Conservation (phyloP, 805 yeast genomes). For the Lachancea nothofagi region DNA sequence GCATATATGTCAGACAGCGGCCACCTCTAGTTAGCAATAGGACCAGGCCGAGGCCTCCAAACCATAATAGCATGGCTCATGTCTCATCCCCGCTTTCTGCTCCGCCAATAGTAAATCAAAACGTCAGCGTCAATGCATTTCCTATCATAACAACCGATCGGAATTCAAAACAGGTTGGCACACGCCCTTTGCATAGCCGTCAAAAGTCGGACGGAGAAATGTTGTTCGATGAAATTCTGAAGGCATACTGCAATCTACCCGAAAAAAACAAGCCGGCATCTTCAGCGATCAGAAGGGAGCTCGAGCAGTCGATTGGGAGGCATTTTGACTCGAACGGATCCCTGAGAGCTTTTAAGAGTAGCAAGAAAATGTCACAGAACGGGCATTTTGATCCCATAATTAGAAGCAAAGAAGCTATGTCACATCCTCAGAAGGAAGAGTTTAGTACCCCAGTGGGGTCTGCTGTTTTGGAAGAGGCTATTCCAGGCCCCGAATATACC, state of each 20-base stretch:
- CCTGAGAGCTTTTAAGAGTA: neutral
- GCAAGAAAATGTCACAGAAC: no score
- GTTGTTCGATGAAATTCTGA: slow-evolving; percentile 27
- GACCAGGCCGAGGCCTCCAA: neutral
- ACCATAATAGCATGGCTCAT: neutral
- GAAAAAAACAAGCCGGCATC: neutral
- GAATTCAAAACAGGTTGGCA: no score
- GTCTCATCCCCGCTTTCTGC: slow-evolving; percentile 6
- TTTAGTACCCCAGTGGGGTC: neutral
- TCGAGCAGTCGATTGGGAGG: slow-evolving; percentile 3
- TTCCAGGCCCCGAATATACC: slow-evolving; percentile 26
- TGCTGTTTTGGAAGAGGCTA: slow-evolving; percentile 8
- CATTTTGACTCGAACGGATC: neutral
- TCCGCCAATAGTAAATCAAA: neutral
- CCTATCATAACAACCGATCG: neutral
- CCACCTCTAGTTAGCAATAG: neutral
- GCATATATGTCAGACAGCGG: neutral
- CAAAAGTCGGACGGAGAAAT: slow-evolving; percentile 17
- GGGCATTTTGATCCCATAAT: neutral
- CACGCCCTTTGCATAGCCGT: neutral
- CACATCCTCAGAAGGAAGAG: neutral
- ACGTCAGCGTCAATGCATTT: neutral
- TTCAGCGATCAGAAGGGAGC: neutral
- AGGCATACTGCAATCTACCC: slow-evolving; percentile 16
- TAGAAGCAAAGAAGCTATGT: neutral